A percentile compares a stretch with the other conserved stretches of the same genome.
These are phyloP conservation scores for Aspergillus egyptiacus DNA, from an alignment of 495 filamentous ascomycete genomes.

Conservation along the genomic window DNA sequence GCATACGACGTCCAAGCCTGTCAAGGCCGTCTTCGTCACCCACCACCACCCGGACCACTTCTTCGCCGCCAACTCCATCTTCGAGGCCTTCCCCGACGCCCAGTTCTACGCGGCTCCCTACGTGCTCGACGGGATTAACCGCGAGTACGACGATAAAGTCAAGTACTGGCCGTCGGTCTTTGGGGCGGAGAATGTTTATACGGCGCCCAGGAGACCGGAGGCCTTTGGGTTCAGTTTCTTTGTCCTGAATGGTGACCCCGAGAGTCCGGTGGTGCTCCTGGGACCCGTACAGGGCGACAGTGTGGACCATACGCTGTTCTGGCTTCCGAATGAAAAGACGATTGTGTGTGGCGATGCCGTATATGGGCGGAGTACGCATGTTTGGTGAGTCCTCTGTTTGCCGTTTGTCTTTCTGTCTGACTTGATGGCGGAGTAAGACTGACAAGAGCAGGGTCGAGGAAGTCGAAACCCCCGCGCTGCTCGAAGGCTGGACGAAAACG, in stretches of 20 bases:
- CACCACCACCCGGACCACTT: slow-evolving; percentile 33
- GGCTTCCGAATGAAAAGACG: slow-evolving; percentile 16
- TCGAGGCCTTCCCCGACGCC: slow-evolving; percentile 24
- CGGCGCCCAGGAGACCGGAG: slow-evolving; percentile 21
- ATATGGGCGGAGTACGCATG: slow-evolving; percentile 21
- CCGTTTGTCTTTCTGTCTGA: too few relatives aligned
- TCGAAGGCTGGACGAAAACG: slow-evolving; percentile 21
- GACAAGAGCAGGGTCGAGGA: slow-evolving; percentile 22
- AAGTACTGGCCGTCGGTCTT: slow-evolving; percentile 24
- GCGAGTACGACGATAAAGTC: slow-evolving; percentile 29
- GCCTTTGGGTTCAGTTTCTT: slow-evolving; percentile 23
- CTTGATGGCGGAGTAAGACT: not conserved
- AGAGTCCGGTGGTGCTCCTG: slow-evolving; percentile 15
- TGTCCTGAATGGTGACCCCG: slow-evolving; percentile 18
- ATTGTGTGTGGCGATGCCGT: slow-evolving; percentile 21
- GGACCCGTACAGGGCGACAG: slow-evolving; percentile 21
- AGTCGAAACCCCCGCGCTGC: slow-evolving; percentile 22
- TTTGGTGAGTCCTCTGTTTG: not conserved
- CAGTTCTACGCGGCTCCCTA: slow-evolving; percentile 26
- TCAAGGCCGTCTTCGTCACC: slow-evolving; percentile 27
- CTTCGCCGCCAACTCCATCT: slow-evolving; percentile 27
- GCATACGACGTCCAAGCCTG: slow-evolving; percentile 7
- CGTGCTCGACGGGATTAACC: slow-evolving; percentile 25
- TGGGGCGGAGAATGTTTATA: slow-evolving; percentile 21
- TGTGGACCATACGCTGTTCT: slow-evolving; percentile 24